phyloP scores from a whole-genome alignment of 2,329 filamentous ascomycete genomes.

The Dothistroma septosporum region DNA sequence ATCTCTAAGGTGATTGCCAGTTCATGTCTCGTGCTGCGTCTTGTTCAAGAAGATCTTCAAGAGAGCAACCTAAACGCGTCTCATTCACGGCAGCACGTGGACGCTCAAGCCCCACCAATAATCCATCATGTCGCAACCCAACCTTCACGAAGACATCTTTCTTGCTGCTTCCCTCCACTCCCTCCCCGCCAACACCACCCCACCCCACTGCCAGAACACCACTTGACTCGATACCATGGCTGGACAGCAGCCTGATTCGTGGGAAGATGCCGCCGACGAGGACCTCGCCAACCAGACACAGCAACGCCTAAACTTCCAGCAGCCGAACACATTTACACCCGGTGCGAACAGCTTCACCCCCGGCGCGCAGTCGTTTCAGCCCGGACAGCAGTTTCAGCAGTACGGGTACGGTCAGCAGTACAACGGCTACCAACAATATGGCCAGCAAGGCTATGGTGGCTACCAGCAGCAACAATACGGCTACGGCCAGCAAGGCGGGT shows the following conservation, averaged over 20 bases:
- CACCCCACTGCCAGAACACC: not conserved
- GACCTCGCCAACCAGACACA: constrained; percentile 38
- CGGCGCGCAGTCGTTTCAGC: constrained; percentile 34
- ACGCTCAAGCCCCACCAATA: not conserved
- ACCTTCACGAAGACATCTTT: not conserved
- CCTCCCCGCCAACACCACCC: not conserved
- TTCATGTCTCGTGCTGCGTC: not conserved
- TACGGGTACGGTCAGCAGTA: constrained; percentile 40
- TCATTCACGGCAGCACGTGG: constrained; percentile 1
- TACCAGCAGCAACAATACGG: constrained; percentile 36
- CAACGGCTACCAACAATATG: constrained; percentile 25
- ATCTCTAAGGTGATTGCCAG: not conserved
- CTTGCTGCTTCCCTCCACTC: not conserved
- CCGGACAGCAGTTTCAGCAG: constrained; percentile 32
- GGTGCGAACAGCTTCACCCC: constrained; percentile 37
- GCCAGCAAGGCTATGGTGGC: constrained; percentile 37
- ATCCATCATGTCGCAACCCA: not conserved
- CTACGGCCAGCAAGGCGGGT: constrained; percentile 41
- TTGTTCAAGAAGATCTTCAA: not conserved
- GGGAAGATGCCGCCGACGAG: constrained; percentile 58
- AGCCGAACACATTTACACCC: constrained; percentile 31
- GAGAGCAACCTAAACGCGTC: not conserved
- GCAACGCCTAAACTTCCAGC: constrained; percentile 36
- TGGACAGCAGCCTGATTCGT: constrained; percentile 57
- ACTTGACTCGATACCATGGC: constrained; percentile 24